Base-by-base conservation (phyloP, 2,329 filamentous ascomycete species). In the Gyromitra esculenta region DNA sequence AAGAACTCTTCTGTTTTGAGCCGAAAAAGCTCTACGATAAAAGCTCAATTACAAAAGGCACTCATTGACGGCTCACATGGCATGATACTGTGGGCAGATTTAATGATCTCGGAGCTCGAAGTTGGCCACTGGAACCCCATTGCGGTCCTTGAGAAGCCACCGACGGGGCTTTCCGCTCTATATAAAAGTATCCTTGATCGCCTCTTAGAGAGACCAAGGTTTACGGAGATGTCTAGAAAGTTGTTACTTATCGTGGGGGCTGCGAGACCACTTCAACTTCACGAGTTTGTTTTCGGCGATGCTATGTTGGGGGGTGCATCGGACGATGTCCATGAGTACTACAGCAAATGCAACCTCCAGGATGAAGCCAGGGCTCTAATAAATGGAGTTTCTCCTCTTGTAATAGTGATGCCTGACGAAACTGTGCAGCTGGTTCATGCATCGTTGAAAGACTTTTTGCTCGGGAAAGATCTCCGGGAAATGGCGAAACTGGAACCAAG, bases 351-450 rank as follows among this genome's bases (percentile, higher is more conserved):
- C 5, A 8, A 52, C 25, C 15, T 45, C 35, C n/a, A 25, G 41
- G 52, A 54, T 6, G 70, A 66, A 31, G 62, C 52, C 45, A 45
- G 2, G 25, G 11, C 25, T 39, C n/a, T 73, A 13, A 18, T 60
- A 2, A 45, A 41, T n/a, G 15, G 39, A 5, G 43, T 60, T 6
- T 73, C 70, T 60, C 70, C 62, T 18, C 62, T 73, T 11, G 2
- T 68, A 37, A 67, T 31, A 25, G 5, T 73, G 6, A 66, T 73
- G 52, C 70, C 62, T 1, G 63, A 67, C 35, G 31, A 43, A 39
- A 73, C 70, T 39, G 45, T 73, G n/a, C 62, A 73, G n/a, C 50
- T 73, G 43, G 39, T 64, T n/a, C 60, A 73, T 37, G 52, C 60
- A 59, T 73, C 70, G 31, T n/a, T 73, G 50, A 73, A 60, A 21